Percentiles rank a stretch among this genome's conserved stretches.
These are phyloP conservation scores for Cyclocybe cylindracea DNA, from an alignment of 768 basidiomycete species.

Conservation along the genomic window DNA sequence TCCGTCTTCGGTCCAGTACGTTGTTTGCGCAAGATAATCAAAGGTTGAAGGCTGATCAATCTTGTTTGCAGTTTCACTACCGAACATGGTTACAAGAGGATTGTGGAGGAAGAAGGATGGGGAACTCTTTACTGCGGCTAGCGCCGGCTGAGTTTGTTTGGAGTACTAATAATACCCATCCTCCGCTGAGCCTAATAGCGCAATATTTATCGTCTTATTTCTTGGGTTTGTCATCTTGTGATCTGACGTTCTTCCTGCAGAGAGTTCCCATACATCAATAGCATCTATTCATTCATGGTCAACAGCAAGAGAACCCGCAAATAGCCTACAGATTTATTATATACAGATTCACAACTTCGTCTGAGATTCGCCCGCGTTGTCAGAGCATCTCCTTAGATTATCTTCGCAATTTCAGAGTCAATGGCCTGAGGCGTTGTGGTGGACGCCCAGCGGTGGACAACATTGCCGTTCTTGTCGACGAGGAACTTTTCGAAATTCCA, in stretches of 20 bases:
- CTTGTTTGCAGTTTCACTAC: conserved; percentile 9
- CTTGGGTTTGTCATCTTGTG: too few species aligned
- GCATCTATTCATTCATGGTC: too few species aligned
- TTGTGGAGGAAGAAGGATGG: conserved; percentile 17
- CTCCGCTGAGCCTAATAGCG: neutral
- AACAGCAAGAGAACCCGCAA: too few species aligned
- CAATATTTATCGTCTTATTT: neutral
- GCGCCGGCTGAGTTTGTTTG: conserved; percentile 13
- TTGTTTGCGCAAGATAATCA: neutral
- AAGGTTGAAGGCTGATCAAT: neutral
- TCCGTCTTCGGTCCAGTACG: conserved; percentile 7
- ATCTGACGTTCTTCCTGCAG: neutral
- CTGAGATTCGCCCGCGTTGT: neutral
- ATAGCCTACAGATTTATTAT: neutral
- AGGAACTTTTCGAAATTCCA: conserved; percentile 96
- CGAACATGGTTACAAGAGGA: conserved; percentile 15
- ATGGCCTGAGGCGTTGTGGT: conserved; percentile 71
- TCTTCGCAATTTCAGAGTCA: conserved; percentile 62
- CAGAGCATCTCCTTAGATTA: conserved; percentile 36
- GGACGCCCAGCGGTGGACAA: conserved; percentile 75
- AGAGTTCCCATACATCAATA: neutral
- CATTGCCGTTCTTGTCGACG: conserved; percentile 74
- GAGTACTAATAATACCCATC: neutral
- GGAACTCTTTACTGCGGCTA: conserved; percentile 16
- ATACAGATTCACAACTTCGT: neutral